Percentiles rank a stretch among this genome's conserved stretches.
Conservation (phyloP, 2,329 filamentous ascomycete species). For the Westerdykella aurantiaca region DNA sequence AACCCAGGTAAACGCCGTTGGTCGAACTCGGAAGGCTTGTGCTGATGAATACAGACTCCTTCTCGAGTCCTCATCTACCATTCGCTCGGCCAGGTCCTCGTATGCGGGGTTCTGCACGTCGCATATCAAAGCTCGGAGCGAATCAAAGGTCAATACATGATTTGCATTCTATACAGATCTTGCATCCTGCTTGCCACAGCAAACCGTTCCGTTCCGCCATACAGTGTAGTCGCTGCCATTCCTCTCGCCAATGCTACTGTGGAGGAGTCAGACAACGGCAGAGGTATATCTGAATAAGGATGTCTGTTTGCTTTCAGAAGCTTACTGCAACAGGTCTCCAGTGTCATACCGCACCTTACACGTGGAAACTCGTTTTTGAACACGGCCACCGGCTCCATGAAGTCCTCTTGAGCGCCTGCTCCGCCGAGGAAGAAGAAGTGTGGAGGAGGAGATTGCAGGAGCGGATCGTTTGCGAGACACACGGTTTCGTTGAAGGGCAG, state of each 20-base stretch:
- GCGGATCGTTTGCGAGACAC: constrained; percentile 46
- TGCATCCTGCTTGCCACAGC: constrained; percentile 70
- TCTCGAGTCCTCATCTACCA: constrained; percentile 53
- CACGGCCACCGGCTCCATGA: constrained; percentile 72
- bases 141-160: constrained; percentile 73
- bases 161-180: constrained; percentile 76
- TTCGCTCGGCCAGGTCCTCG: constrained; percentile 69
- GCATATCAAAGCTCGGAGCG: constrained; percentile 69
- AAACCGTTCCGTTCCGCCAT: constrained; percentile 58
- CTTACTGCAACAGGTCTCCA: constrained; percentile 59
- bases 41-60: constrained; percentile 15
- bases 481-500: constrained; percentile 46
- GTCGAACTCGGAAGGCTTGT: background rate
- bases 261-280: constrained; percentile 68
- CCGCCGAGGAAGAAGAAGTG: constrained; percentile 67
- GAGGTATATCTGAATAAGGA: constrained; percentile 46
- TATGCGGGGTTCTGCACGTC: constrained; percentile 79
- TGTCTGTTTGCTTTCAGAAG: background rate
- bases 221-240: constrained; percentile 71
- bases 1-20: constrained; percentile 53
- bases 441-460: constrained; percentile 68
- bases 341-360: constrained; percentile 78
- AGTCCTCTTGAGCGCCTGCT: constrained; percentile 81
- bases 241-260: constrained; percentile 59
- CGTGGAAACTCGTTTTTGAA: constrained; percentile 89